Conservation (phyloP, 1,284 basidiomycete genomes). For the Chalciporus sp. region DNA sequence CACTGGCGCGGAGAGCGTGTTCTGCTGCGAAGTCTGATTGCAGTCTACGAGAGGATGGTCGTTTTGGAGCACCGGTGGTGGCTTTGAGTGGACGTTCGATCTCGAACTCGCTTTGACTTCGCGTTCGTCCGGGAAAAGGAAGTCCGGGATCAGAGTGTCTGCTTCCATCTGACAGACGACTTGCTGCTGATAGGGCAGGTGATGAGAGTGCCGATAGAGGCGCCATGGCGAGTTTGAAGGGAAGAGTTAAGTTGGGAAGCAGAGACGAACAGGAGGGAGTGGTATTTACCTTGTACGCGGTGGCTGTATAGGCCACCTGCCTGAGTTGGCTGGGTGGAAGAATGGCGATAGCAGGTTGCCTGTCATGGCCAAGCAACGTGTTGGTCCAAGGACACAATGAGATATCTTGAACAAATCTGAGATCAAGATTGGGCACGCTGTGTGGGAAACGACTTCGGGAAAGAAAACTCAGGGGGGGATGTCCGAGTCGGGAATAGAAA, state of each 20-base stretch:
- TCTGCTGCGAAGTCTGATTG: slow-evolving; percentile 52
- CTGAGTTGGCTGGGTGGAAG: slow-evolving; percentile 31
- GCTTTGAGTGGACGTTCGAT: slow-evolving; percentile 55
- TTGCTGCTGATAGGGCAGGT: slow-evolving; percentile 35
- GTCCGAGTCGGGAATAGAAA: slow-evolving; percentile 16
- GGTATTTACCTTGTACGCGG: slow-evolving; percentile 36
- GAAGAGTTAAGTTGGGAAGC: slow-evolving; percentile 13
- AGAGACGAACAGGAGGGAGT: slow-evolving; percentile 9
- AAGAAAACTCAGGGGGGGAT: slow-evolving; percentile 17
- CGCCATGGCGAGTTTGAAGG: slow-evolving; percentile 21
- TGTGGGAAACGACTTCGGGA: slow-evolving; percentile 18
- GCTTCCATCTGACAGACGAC: slow-evolving; percentile 36
- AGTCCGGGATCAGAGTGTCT: slow-evolving; percentile 37
- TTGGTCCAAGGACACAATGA: slow-evolving; percentile 26
- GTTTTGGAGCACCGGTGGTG: slow-evolving; percentile 32
- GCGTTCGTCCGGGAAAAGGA: slow-evolving; percentile 34
- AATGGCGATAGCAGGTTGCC: slow-evolving; percentile 32
- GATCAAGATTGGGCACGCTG: slow-evolving; percentile 35
- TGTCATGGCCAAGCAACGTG: slow-evolving; percentile 36
- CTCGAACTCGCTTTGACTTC: slow-evolving; percentile 53
- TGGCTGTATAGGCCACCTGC: slow-evolving; percentile 35
- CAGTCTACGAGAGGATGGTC: slow-evolving; percentile 33
- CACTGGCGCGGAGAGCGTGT: slow-evolving; percentile 53
- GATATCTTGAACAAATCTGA: slow-evolving; percentile 32
- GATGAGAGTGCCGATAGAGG: slow-evolving; percentile 32